These are phyloP conservation scores for Pontederia crassipes DNA, from an alignment of 176 grass and related monocot species.

Conservation along the genomic window DNA sequence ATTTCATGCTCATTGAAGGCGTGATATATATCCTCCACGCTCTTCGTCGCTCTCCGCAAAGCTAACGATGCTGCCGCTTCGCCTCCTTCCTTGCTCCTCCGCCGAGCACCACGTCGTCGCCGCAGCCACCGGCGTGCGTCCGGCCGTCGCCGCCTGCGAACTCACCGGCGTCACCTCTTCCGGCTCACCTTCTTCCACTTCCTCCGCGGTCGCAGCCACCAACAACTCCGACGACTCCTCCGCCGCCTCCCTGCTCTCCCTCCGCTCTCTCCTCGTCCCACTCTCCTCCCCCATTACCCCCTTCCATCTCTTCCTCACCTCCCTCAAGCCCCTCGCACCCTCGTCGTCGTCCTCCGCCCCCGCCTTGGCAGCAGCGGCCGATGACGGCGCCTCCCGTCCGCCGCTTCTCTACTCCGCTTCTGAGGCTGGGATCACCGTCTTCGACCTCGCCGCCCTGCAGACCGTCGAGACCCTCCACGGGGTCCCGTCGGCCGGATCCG, in stretches of 20 bases:
- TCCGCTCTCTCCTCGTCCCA: slow-evolving; percentile 41
- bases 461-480: slow-evolving; percentile 13
- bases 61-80: too few species aligned
- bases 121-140: neutral
- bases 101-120: neutral
- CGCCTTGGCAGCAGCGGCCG: neutral
- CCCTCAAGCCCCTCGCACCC: slow-evolving; percentile 23
- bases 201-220: neutral
- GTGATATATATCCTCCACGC: neutral
- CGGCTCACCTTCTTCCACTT: neutral
- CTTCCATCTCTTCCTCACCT: slow-evolving; percentile 33
- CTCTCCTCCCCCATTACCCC: slow-evolving; percentile 4
- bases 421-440: slow-evolving; percentile 27
- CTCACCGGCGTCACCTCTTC: neutral
- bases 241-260: slow-evolving; percentile 18
- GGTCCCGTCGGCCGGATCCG: slow-evolving; percentile 25
- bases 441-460: slow-evolving; percentile 20
- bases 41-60: too few species aligned
- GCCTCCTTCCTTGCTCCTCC: neutral
- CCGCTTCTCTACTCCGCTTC: slow-evolving; percentile 18
- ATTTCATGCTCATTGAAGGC: too few species aligned
- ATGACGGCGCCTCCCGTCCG: slow-evolving; percentile 3
- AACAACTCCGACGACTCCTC: neutral
- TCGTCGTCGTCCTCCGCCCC: neutral
- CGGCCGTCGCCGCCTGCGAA: neutral